Percentiles rank a stretch among this genome's conserved stretches.
These are phyloP conservation scores for Cylindrotheca closterium DNA, from an alignment of 108 stramenopile genomes.

Conservation along the genomic window DNA sequence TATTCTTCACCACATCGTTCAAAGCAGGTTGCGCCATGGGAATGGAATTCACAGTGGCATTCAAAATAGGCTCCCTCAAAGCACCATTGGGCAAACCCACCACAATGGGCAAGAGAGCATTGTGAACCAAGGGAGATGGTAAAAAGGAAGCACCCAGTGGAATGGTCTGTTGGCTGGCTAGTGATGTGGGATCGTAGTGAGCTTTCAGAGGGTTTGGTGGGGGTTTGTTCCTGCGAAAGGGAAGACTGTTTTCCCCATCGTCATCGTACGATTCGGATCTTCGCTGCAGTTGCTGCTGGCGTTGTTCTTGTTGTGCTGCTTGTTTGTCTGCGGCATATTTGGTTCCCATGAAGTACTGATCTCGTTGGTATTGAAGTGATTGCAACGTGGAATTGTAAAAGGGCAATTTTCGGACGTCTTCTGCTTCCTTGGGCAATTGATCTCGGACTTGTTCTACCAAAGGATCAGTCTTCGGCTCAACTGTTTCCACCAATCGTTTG, in stretches of 20 bases:
- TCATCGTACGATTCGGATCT: slow-evolving; percentile 11
- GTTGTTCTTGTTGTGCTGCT: no score
- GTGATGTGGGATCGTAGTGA: slow-evolving; percentile 36
- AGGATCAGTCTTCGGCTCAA: background rate
- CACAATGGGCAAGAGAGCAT: slow-evolving; percentile 40
- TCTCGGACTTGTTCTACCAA: slow-evolving; percentile 1
- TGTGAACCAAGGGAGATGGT: slow-evolving; percentile 24
- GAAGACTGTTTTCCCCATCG: no score
- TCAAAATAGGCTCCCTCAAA: slow-evolving; percentile 9
- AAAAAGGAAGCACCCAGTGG: slow-evolving; percentile 33
- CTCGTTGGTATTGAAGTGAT: slow-evolving; percentile 34
- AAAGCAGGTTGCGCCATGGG: slow-evolving; percentile 33
- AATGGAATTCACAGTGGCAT: slow-evolving; percentile 27
- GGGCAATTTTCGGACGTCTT: slow-evolving; percentile 20
- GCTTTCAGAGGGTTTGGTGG: no score
- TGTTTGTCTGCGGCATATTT: no score
- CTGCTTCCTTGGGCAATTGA: slow-evolving; percentile 6
- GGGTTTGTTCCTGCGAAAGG: no score
- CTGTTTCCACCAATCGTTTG: background rate
- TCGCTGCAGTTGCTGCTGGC: slow-evolving; percentile 12
- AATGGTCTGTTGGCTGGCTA: slow-evolving; percentile 33
- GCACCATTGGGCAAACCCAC: slow-evolving; percentile 28
- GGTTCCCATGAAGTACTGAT: slow-evolving; percentile 40
- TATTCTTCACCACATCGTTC: slow-evolving; percentile 31
- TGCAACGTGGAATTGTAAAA: slow-evolving; percentile 28